These are phyloP conservation scores for Berberis vulgaris DNA, from an alignment of 164 flowering plant genomes.

Conservation along the genomic window DNA sequence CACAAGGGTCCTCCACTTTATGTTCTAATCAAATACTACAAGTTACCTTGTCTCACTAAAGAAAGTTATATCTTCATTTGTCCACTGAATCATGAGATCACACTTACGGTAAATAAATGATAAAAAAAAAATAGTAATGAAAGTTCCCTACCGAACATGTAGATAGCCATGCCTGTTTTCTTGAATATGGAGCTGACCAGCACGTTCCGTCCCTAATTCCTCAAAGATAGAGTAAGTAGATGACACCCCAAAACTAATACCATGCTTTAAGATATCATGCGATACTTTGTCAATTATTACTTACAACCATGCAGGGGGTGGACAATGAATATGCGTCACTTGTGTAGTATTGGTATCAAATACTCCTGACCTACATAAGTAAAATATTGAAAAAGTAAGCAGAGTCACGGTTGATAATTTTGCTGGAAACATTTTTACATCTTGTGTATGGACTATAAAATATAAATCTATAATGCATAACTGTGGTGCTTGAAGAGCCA, in stretches of 20 bases:
- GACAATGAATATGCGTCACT: slow-evolving; percentile 92
- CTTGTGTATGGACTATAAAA: too few relatives aligned
- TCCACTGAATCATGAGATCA: too few relatives aligned
- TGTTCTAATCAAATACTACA: too few relatives aligned
- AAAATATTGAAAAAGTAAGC: background rate
- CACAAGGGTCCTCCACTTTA: too few relatives aligned
- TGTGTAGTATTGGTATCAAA: slow-evolving; percentile 44
- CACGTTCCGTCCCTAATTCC: slow-evolving; percentile 32
- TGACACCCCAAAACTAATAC: background rate
- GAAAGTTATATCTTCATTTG: too few relatives aligned
- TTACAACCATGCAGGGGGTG: slow-evolving; percentile 96
- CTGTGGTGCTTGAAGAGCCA: too few relatives aligned
- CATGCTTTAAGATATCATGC: background rate
- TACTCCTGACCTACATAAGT: slow-evolving; percentile 85
- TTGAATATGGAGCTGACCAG: slow-evolving; percentile 21
- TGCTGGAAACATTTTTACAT: background rate
- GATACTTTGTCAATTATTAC: slow-evolving; percentile 19
- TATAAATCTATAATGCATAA: too few relatives aligned
- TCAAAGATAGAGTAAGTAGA: background rate
- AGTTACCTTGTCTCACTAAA: too few relatives aligned
- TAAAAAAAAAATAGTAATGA: background rate
- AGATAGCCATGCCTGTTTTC: slow-evolving; percentile 78
- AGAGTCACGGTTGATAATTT: background rate
- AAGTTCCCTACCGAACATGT: slow-evolving; percentile 41
- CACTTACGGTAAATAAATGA: background rate